Conservation (phyloP, 345 rosid genomes). For the Draba incana region DNA sequence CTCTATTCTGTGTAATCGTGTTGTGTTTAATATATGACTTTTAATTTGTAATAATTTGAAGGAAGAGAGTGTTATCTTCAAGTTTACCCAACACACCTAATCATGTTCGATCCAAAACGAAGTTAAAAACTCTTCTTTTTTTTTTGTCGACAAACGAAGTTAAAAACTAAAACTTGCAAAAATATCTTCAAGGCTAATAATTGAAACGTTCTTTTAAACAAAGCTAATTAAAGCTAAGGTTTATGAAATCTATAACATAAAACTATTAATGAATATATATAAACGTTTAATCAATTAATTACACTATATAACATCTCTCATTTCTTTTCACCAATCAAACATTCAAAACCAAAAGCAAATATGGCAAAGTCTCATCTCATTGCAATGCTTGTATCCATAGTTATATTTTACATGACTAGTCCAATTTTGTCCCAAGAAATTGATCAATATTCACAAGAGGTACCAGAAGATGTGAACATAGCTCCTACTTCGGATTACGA, state of each 20-base stretch:
- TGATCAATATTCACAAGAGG: neutral
- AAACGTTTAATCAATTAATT: slow-evolving; percentile 8
- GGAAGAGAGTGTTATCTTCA: neutral
- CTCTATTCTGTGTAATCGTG: neutral
- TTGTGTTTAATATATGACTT: slow-evolving; percentile 30
- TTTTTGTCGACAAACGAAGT: too few relatives aligned
- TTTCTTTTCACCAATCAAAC: neutral
- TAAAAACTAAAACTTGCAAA: neutral
- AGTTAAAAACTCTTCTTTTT: too few relatives aligned
- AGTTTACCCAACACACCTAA: neutral
- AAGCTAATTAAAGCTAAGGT: neutral
- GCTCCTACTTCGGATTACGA: neutral
- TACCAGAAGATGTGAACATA: slow-evolving; percentile 20
- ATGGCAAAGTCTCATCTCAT: slow-evolving; percentile 28
- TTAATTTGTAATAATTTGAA: slow-evolving; percentile 35
- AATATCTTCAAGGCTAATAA: neutral
- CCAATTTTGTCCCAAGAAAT: slow-evolving; percentile 12
- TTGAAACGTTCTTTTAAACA: neutral
- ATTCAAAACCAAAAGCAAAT: slow-evolving; percentile 17
- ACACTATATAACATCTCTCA: slow-evolving; percentile 1
- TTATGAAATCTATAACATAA: slow-evolving; percentile 12
- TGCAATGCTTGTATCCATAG: slow-evolving; percentile 1
- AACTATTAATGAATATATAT: neutral
- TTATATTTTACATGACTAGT: neutral
- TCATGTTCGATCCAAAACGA: neutral